Conservation (phyloP, 495 filamentous ascomycete genomes). For the Neurospora sp. region DNA sequence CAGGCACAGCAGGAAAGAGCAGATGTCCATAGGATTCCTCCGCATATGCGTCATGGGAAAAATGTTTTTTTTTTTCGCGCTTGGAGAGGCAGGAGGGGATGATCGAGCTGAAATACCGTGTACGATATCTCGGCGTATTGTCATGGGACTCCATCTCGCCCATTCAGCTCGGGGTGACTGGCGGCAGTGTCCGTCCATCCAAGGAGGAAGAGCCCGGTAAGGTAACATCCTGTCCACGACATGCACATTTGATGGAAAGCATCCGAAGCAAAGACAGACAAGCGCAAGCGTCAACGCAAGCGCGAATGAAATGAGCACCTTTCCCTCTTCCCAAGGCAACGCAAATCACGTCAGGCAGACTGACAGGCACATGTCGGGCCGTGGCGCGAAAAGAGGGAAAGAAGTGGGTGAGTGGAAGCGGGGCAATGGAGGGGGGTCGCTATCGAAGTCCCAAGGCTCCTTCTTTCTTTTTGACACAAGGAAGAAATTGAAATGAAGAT, state of each 20-base stretch:
- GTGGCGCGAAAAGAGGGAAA: not conserved
- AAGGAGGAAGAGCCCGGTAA: not conserved
- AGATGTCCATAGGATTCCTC: not conserved
- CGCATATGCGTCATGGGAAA: not conserved
- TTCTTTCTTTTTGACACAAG: not conserved
- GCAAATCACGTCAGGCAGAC: too few species aligned
- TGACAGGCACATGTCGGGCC: conserved; percentile 12
- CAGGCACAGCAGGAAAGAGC: not conserved
- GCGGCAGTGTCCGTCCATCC: not conserved
- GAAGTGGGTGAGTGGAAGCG: not conserved
- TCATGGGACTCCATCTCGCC: not conserved
- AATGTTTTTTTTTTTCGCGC: not conserved
- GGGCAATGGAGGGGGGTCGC: not conserved
- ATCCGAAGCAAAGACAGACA: not conserved
- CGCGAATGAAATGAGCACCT: not conserved
- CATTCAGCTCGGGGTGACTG: not conserved
- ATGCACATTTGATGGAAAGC: not conserved
- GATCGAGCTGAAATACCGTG: not conserved
- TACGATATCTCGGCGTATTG: not conserved
- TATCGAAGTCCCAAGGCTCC: not conserved
- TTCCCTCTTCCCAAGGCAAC: not conserved
- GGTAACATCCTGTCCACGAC: not conserved
- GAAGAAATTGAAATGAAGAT: not conserved
- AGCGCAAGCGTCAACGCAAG: not conserved
- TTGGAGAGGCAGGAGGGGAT: not conserved